Percentiles rank a stretch among this genome's conserved stretches.
phyloP scores from a whole-genome alignment of 768 basidiomycete genomes.

The Mycena vitilis region DNA sequence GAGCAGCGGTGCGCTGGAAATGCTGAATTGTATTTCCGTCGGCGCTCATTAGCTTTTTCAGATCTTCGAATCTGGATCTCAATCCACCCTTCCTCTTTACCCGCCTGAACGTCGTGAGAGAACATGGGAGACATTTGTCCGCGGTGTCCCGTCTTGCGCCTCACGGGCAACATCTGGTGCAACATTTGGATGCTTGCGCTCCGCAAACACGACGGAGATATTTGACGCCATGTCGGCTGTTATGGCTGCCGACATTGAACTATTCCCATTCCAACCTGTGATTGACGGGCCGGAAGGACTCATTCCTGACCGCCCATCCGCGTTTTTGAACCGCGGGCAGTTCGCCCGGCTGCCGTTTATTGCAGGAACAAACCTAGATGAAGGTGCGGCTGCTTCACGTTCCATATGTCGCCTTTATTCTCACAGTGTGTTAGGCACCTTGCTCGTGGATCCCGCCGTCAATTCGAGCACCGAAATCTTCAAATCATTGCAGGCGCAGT shows the following conservation, averaged over 20 bases:
- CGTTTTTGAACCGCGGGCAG: conserved; percentile 43
- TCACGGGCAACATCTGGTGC: conserved; percentile 39
- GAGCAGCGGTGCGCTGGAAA: no score
- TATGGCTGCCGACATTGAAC: conserved; percentile 35
- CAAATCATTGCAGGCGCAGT: no score
- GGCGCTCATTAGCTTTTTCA: no score
- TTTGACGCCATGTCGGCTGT: conserved; percentile 38
- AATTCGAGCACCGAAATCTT: conserved; percentile 39
- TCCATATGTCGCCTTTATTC: neutral
- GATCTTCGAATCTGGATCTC: conserved; percentile 58
- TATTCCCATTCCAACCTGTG: conserved; percentile 48
- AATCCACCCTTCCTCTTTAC: conserved; percentile 42
- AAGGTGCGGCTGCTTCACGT: conserved; percentile 44
- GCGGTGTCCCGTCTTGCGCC: conserved; percentile 42
- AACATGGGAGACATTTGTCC: conserved; percentile 43
- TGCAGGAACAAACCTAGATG: conserved; percentile 57
- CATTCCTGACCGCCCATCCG: conserved; percentile 51
- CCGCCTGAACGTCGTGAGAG: conserved; percentile 42
- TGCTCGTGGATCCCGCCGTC: conserved; percentile 37
- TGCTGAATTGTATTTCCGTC: no score
- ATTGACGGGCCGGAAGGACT: conserved; percentile 54
- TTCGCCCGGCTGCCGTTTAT: conserved; percentile 56
- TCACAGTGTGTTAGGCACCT: conserved; percentile 43
- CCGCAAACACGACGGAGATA: conserved; percentile 40
- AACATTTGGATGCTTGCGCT: conserved; percentile 47